Conservation (phyloP, 768 basidiomycete genomes). For the Guyanaporus albipodus region DNA sequence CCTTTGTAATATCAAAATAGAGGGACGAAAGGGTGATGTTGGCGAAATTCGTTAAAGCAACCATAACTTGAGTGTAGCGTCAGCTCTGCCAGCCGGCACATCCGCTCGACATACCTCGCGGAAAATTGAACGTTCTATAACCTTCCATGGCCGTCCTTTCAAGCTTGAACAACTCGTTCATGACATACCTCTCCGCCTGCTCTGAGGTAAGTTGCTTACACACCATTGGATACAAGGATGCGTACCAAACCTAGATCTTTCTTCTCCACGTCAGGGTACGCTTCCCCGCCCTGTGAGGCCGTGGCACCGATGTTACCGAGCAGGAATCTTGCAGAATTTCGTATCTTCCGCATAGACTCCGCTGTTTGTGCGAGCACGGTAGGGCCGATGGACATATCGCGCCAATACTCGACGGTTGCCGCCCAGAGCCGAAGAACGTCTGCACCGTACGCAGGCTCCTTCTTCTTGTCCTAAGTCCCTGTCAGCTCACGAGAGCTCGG, state of each 20-base stretch:
- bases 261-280: slow-evolving; percentile 11
- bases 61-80: slow-evolving; percentile 51
- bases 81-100: not conserved
- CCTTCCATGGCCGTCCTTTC: slow-evolving; percentile 64
- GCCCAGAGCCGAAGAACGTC: slow-evolving; percentile 90
- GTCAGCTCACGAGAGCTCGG: not conserved
- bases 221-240: not conserved
- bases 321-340: slow-evolving; percentile 83
- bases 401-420: slow-evolving; percentile 85
- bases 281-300: slow-evolving; percentile 3
- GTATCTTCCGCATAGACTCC: slow-evolving; percentile 76
- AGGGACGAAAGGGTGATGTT: slow-evolving; percentile 84
- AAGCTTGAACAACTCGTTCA: slow-evolving; percentile 76
- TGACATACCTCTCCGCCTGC: slow-evolving; percentile 81
- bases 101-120: slow-evolving; percentile 53
- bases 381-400: slow-evolving; percentile 83
- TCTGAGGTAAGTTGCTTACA: slow-evolving; percentile 5
- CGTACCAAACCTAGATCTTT: slow-evolving; percentile 64
- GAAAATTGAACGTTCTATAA: slow-evolving; percentile 76
- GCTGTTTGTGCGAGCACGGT: slow-evolving; percentile 70
- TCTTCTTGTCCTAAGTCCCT: slow-evolving; percentile 53
- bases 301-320: slow-evolving; percentile 65
- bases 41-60: slow-evolving; percentile 68
- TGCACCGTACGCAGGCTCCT: slow-evolving; percentile 76
- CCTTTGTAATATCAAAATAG: slow-evolving; percentile 92